Evolutionary conservation across 179 eudicot genomes (phyloP).

Genomic region (Beta corolliflora): DNA sequence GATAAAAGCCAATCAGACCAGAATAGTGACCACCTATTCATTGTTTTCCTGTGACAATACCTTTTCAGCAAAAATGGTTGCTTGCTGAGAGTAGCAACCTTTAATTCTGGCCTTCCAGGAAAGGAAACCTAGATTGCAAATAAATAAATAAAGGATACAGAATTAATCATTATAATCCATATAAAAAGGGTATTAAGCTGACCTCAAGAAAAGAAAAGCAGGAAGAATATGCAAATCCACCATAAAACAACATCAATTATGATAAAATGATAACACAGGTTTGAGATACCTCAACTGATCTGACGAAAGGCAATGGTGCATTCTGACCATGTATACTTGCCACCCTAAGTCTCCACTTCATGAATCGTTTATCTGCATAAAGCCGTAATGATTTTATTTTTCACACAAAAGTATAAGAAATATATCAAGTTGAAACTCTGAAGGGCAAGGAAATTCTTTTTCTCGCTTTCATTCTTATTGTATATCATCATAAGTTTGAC

Average conservation of each 20-base stretch:
- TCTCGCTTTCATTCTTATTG: not conserved
- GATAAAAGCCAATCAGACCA: too few relatives aligned
- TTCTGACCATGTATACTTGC: slow-evolving; percentile 59
- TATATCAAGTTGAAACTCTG: too few relatives aligned
- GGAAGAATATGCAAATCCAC: not conserved
- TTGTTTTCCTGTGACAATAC: slow-evolving; percentile 26
- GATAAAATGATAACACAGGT: not conserved
- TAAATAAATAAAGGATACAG: not conserved
- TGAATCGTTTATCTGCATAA: slow-evolving; percentile 50
- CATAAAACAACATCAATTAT: not conserved
- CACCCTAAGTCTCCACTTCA: slow-evolving; percentile 62
- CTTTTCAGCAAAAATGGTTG: slow-evolving; percentile 69
- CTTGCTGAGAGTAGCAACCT: slow-evolving; percentile 47
- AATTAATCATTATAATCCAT: not conserved
- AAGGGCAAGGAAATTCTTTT: not conserved
- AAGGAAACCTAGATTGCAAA: slow-evolving; percentile 49
- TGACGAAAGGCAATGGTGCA: slow-evolving; percentile 61
- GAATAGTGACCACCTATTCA: not conserved
- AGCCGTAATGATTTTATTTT: not conserved
- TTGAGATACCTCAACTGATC: slow-evolving; percentile 52
- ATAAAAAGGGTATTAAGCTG: not conserved
- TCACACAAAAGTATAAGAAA: not conserved
- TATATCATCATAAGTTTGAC: too few relatives aligned
- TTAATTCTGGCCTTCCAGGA: slow-evolving; percentile 54
- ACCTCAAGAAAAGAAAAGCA: not conserved